Evolutionary conservation across 176 grass and related monocot species (phyloP).

Genomic region (Raddia guianensis): DNA sequence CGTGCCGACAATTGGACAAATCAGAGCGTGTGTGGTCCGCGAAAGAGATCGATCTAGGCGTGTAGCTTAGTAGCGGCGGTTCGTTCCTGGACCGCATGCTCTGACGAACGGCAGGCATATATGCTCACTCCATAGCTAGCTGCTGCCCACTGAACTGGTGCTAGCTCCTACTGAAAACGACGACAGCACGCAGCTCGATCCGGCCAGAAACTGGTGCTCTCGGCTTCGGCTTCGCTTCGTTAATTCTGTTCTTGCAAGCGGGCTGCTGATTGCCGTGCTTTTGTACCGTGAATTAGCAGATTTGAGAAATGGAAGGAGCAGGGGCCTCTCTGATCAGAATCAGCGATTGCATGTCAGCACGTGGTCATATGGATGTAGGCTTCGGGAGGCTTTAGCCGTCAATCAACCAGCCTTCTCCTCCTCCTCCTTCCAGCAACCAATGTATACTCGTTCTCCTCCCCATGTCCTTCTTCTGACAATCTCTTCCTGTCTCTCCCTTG

Average conservation of each 20-base stretch:
- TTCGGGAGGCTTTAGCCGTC: no score
- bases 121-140: neutral
- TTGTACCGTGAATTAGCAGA: neutral
- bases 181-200: neutral
- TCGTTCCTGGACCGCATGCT: neutral
- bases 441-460: no score
- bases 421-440: no score
- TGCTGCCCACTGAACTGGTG: neutral
- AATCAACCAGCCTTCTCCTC: no score
- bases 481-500: no score
- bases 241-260: neutral
- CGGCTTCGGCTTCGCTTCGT: neutral
- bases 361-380: no score
- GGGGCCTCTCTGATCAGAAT: constrained; percentile 26
- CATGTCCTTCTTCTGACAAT: no score
- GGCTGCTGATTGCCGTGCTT: neutral
- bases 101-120: neutral
- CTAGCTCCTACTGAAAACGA: neutral
- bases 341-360: neutral
- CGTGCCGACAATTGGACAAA: neutral
- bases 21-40: neutral
- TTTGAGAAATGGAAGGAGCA: constrained; percentile 32
- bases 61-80: neutral
- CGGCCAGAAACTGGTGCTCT: no score
- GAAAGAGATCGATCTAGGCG: constrained; percentile 8